A percentile compares a stretch with the other conserved stretches of the same genome.
These are phyloP conservation scores for Tagetes erecta DNA, from an alignment of 129 eudicot species.

Conservation along the genomic window DNA sequence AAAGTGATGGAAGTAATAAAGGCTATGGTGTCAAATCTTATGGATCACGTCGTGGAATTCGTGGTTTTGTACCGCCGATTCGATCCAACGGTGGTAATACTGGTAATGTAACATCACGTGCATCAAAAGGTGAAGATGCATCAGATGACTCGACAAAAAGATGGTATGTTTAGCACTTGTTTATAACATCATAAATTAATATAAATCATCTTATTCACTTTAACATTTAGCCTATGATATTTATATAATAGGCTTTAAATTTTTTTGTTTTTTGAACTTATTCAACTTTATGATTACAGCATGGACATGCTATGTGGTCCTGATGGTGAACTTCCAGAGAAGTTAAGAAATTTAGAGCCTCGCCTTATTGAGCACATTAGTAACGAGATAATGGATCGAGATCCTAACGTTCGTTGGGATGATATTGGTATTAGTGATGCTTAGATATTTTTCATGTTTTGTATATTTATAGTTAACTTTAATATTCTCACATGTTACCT, in stretches of 20 bases:
- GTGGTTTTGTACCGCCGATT: slow-evolving; percentile 93
- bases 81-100: slow-evolving; percentile 66
- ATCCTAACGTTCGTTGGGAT: slow-evolving; percentile 97
- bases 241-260: neutral
- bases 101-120: slow-evolving; percentile 70
- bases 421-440: slow-evolving; percentile 70
- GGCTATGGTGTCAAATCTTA: slow-evolving; percentile 69
- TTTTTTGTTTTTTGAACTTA: neutral
- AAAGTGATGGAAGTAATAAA: slow-evolving; percentile 57
- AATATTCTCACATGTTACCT: slow-evolving; percentile 23
- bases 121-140: slow-evolving; percentile 77
- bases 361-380: slow-evolving; percentile 91
- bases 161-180: slow-evolving; percentile 54
- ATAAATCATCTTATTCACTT: neutral
- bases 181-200: slow-evolving; percentile 13
- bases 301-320: slow-evolving; percentile 91
- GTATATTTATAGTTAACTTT: slow-evolving; percentile 2
- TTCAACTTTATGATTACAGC: slow-evolving; percentile 38
- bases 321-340: slow-evolving; percentile 98
- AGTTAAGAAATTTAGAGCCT: slow-evolving; percentile 86
- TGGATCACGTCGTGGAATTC: slow-evolving; percentile 86
- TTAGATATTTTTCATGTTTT: neutral
- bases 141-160: slow-evolving; percentile 82
- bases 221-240: slow-evolving; percentile 1
- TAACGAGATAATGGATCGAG: slow-evolving; percentile 96